Evolutionary conservation across 1,284 basidiomycete species (phyloP).

Genomic region (Pisolithus thermaeus): DNA sequence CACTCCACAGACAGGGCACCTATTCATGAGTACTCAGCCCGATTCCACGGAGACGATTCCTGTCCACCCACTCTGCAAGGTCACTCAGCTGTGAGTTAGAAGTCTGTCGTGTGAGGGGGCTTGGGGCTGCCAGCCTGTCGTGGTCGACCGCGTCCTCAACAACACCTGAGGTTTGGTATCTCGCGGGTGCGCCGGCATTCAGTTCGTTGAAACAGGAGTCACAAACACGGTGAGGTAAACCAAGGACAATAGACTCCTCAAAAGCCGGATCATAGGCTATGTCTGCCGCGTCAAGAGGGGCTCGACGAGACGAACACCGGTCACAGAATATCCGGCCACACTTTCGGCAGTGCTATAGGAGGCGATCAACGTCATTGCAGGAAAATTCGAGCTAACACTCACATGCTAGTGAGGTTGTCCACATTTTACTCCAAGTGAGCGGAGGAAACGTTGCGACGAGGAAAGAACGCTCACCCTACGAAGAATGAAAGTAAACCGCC

Average conservation of each 20-base stretch:
- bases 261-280: conserved; percentile 75
- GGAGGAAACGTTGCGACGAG: conserved; percentile 1
- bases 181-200: conserved; percentile 53
- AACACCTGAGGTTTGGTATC: conserved; percentile 44
- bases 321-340: conserved; percentile 91
- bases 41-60: background rate
- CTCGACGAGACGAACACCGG: conserved; percentile 73
- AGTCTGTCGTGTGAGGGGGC: conserved; percentile 49
- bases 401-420: conserved; percentile 50
- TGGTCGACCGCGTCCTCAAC: conserved; percentile 70
- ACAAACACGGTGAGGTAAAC: conserved; percentile 73
- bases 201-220: conserved; percentile 69
- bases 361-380: conserved; percentile 10
- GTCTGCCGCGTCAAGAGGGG: conserved; percentile 69
- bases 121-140: conserved; percentile 57
- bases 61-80: conserved; percentile 64
- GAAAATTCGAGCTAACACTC: conserved; percentile 29
- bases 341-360: conserved; percentile 72
- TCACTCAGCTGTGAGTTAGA: conserved; percentile 83
- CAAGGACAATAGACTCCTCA: conserved; percentile 39
- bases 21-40: conserved; percentile 26
- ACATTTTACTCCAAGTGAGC: conserved; percentile 11
- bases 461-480: conserved; percentile 57
- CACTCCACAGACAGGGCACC: conserved; percentile 82
- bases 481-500: conserved; percentile 75